phyloP scores from a whole-genome alignment of 441 rosid species.

The Monsonia emarginata region DNA sequence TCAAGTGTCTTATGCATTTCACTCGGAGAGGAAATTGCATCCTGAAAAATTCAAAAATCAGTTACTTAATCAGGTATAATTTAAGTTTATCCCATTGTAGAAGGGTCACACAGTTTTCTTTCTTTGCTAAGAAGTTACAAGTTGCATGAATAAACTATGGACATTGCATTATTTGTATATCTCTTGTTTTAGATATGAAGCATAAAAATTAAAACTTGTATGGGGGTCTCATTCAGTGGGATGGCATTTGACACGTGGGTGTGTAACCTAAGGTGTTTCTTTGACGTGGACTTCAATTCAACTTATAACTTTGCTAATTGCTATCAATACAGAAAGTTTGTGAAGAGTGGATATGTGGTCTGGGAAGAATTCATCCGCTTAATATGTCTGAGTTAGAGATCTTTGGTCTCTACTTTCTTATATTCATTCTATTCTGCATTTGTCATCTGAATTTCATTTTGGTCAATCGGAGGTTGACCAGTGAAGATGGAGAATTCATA shows the following conservation, averaged over 20 bases:
- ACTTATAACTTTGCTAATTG: not conserved
- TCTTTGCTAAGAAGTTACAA: not conserved
- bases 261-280: not conserved
- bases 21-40: constrained; percentile 76
- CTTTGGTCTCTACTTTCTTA: not conserved
- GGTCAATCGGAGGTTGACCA: not conserved
- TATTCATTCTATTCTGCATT: too few relatives aligned
- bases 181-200: not conserved
- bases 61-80: constrained; percentile 72
- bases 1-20: constrained; percentile 91
- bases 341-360: not conserved
- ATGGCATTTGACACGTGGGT: not conserved
- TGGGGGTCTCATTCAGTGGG: not conserved
- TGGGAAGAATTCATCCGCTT: not conserved
- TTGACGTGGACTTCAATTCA: not conserved
- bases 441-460: too few relatives aligned
- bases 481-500: not conserved
- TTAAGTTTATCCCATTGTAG: constrained; percentile 1
- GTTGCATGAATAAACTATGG: not conserved
- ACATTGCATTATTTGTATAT: not conserved
- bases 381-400: not conserved
- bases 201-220: not conserved
- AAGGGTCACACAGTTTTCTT: not conserved
- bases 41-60: constrained; percentile 93
- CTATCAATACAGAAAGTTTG: not conserved